Conservation (phyloP, 2,329 filamentous ascomycete species). For the Cordyceps fumosorosea region DNA sequence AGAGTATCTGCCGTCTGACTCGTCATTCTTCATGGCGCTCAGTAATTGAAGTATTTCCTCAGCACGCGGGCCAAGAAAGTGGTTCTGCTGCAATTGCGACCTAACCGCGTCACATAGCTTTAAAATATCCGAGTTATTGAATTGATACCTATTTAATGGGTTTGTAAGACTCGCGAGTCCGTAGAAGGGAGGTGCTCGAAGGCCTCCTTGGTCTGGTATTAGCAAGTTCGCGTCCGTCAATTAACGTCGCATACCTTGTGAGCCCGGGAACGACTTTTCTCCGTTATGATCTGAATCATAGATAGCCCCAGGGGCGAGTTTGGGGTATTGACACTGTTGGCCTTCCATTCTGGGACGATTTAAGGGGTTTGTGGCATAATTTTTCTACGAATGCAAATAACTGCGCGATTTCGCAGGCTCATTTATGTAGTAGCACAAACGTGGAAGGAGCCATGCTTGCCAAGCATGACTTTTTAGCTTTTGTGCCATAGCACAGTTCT, state of each 20-base stretch:
- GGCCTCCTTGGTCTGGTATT: neutral
- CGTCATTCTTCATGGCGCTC: slow-evolving; percentile 31
- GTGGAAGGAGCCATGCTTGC: too few relatives aligned
- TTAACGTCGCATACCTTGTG: neutral
- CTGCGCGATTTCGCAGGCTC: too few relatives aligned
- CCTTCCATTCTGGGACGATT: neutral
- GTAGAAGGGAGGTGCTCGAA: neutral
- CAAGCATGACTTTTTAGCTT: too few relatives aligned
- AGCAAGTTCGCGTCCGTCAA: neutral
- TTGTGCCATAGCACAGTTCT: too few relatives aligned
- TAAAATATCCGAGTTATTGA: slow-evolving; percentile 21
- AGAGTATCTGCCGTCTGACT: slow-evolving; percentile 25
- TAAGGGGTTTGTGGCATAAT: neutral
- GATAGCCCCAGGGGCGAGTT: neutral
- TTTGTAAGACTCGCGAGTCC: slow-evolving; percentile 6
- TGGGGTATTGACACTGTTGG: neutral
- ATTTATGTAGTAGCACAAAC: too few relatives aligned
- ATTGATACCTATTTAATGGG: slow-evolving; percentile 7
- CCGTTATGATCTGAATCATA: neutral
- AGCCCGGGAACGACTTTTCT: neutral
- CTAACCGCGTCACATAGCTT: slow-evolving; percentile 38
- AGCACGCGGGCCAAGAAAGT: slow-evolving; percentile 25
- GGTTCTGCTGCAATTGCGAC: slow-evolving; percentile 25
- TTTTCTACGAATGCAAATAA: neutral
- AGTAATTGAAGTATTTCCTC: slow-evolving; percentile 35